These are phyloP conservation scores for Claviceps sp. DNA, from an alignment of 2,329 filamentous ascomycete species.

Conservation along the genomic window DNA sequence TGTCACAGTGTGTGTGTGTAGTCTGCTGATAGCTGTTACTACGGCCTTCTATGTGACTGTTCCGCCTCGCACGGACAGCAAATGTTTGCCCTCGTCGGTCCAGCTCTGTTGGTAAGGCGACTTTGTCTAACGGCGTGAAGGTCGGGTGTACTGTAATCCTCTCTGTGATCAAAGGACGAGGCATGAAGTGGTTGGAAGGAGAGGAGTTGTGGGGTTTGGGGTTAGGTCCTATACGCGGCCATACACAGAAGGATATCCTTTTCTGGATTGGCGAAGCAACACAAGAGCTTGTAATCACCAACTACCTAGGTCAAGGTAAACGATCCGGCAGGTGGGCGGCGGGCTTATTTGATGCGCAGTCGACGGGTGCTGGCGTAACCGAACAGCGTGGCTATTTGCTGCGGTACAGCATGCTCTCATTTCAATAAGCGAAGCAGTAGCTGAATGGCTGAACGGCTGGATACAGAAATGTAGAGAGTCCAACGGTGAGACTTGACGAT, in stretches of 20 bases:
- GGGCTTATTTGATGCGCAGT: not conserved
- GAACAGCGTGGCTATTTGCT: not conserved
- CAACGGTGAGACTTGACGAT: not conserved
- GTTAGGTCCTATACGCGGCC: not conserved
- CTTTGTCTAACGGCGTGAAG: not conserved
- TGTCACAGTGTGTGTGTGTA: conserved; percentile 3
- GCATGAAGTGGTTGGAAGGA: not conserved
- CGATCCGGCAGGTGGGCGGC: not conserved
- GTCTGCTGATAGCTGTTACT: not conserved
- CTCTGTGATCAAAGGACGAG: not conserved
- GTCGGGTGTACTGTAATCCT: not conserved
- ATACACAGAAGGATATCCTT: not conserved
- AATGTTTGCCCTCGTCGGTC: not conserved
- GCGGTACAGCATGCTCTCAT: not conserved
- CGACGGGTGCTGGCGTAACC: not conserved
- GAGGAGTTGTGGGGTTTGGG: not conserved
- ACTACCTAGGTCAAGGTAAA: not conserved
- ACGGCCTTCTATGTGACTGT: not conserved
- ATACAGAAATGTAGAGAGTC: too few relatives aligned
- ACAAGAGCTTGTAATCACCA: not conserved
- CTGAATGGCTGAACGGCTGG: too few relatives aligned
- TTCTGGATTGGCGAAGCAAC: not conserved
- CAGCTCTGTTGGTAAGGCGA: not conserved
- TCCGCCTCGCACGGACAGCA: not conserved
- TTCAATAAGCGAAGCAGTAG: too few relatives aligned